These are phyloP conservation scores for Talaromyces borbonicus DNA, from an alignment of 495 filamentous ascomycete species.

Conservation along the genomic window DNA sequence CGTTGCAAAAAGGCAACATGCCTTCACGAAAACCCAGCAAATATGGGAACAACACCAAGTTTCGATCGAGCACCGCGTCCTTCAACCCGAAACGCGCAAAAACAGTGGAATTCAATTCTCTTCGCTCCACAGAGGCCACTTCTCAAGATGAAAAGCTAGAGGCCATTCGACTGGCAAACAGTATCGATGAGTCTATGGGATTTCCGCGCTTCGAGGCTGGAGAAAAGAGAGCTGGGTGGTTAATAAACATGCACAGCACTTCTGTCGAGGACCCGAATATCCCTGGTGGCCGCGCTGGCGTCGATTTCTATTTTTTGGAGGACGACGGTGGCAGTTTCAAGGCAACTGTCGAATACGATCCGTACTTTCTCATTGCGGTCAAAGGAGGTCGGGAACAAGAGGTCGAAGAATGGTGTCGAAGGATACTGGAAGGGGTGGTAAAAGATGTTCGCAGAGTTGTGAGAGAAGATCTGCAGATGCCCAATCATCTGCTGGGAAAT, in stretches of 20 bases:
- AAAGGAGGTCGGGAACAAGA: constrained; percentile 82
- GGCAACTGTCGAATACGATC: constrained; percentile 90
- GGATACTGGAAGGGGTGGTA: constrained; percentile 74
- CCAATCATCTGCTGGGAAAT: constrained; percentile 91
- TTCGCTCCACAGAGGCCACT: constrained; percentile 71
- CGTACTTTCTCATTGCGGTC: constrained; percentile 89
- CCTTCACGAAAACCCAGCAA: constrained; percentile 46
- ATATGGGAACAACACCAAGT: constrained; percentile 39
- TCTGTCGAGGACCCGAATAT: constrained; percentile 75
- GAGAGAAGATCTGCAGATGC: constrained; percentile 92
- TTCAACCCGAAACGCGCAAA: constrained; percentile 49
- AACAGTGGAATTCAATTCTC: constrained; percentile 66
- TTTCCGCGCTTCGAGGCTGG: constrained; percentile 90
- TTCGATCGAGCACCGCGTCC: constrained; percentile 37
- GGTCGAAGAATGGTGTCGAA: constrained; percentile 89
- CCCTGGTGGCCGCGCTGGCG: constrained; percentile 71
- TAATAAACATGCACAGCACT: constrained; percentile 90
- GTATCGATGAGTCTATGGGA: constrained; percentile 89
- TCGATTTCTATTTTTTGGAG: constrained; percentile 96
- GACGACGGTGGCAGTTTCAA: constrained; percentile 92
- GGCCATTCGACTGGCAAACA: constrained; percentile 69
- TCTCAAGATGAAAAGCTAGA: constrained; percentile 81
- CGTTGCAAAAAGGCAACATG: constrained; percentile 32
- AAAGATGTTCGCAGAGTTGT: constrained; percentile 68
- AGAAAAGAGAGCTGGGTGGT: constrained; percentile 78